Base-by-base conservation (phyloP, 306 rosid species). In the Neltuma alba region DNA sequence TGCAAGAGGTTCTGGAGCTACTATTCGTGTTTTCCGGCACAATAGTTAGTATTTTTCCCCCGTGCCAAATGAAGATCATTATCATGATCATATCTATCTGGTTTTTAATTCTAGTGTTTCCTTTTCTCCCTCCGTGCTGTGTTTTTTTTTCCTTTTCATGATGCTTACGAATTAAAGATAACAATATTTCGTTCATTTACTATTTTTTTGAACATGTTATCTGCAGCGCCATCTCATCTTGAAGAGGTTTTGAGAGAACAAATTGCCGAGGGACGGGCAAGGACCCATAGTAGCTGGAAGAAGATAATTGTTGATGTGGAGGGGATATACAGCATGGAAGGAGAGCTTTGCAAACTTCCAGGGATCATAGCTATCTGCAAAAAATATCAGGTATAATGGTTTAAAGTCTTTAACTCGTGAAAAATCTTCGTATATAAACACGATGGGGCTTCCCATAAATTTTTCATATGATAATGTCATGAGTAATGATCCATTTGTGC, bases 1-100 rank as follows among this genome's bases (percentile, higher is more conserved):
- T 67, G 97, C 97, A 14, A 88, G 98, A 58, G 98, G 98, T 76
- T 94, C 97, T 23, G 94, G 97, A 68, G 96, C 98, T 73, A 90
- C 92, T n/a, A 45, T 94, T 86, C 93, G 96, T 16, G 98, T 94
- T 71, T 92, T 94, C 81, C 98, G 89, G 82, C 92, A 94, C 81
- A 94, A 94, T 37, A 79, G 90, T 84, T 75, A 87, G 87, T 70
- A 36, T 13, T 34, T 52, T 73, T 76, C 79, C 75, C 41, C 57
- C 50, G 23, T 23, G 37, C 50, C 25, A 42, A 13, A 80, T 72
- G 34, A 68, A 20, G 23, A 58, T 75, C 18, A 20, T 52, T 31
- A n/a, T 31, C n/a, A 31, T 31, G 34, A 18, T n/a, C n/a, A n/a
- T 30, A 30, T 62, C 68, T 14, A 5, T 62, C 68, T 30, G 23